Conservation (phyloP, 352 stramenopile genomes). For the Phytophthora lateralis region DNA sequence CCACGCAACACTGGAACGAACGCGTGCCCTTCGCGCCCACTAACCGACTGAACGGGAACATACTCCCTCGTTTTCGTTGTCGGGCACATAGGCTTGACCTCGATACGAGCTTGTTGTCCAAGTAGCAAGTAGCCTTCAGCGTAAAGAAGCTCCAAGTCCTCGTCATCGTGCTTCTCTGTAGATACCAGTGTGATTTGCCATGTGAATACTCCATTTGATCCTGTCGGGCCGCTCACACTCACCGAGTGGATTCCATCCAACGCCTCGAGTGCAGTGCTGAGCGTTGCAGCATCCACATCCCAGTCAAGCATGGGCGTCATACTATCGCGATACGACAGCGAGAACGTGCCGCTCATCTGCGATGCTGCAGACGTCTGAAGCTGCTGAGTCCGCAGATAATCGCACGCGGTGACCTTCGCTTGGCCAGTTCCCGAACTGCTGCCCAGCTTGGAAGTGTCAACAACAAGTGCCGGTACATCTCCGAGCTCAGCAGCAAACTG, state of each 20-base stretch:
- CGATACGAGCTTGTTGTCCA: constrained; percentile 44
- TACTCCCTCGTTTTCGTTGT: constrained; percentile 44
- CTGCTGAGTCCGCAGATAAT: constrained; percentile 82
- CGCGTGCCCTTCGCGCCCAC: constrained; percentile 60
- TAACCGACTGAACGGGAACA: constrained; percentile 41
- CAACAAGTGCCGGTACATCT: constrained; percentile 55
- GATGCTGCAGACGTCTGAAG: constrained; percentile 56
- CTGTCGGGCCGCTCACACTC: constrained; percentile 41
- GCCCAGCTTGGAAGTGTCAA: constrained; percentile 63
- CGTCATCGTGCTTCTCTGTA: constrained; percentile 44
- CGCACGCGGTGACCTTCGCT: constrained; percentile 84
- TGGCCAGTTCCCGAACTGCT: constrained; percentile 36
- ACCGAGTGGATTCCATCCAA: constrained; percentile 80
- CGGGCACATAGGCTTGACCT: constrained; percentile 53
- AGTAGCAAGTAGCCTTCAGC: constrained; percentile 84
- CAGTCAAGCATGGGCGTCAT: constrained; percentile 77
- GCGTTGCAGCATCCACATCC: constrained; percentile 50
- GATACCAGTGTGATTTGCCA: constrained; percentile 91
- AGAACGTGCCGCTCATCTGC: constrained; percentile 86
- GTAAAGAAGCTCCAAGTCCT: constrained; percentile 65
- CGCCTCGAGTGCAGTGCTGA: constrained; percentile 69
- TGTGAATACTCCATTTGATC: constrained; percentile 61
- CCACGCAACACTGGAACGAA: constrained; percentile 75
- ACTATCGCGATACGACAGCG: constrained; percentile 71
- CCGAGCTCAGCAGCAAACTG: constrained; percentile 78